Evolutionary conservation across 306 rosid species (phyloP), one percentile per base, ranked within the genome.

Genomic region (Echinosophora koreensis): DNA sequence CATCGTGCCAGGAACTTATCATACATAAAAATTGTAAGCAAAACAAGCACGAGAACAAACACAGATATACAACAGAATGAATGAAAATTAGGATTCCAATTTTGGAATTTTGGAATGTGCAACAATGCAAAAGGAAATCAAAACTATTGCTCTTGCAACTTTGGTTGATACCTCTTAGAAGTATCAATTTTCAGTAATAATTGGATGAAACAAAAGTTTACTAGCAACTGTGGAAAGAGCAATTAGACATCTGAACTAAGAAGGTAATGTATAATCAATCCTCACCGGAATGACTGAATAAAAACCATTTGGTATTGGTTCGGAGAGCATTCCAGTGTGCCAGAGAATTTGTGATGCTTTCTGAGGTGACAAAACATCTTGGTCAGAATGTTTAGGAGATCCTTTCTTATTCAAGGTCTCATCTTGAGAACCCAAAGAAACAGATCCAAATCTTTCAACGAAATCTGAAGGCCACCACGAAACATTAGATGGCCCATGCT

Each of bases 401-500:
- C 86, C 97, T 16, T 81, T 85, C 84, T 73, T 85, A 73, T 82
- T 85, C 68, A 90, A 70, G 68, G 83, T 67, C 79, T 87, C 98
- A 12, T 88, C 94, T 34, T 85, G 94, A 85, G 93, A 88, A 54
- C 83, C 93, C 90, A 96, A 86, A 75, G 92, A 88, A 85, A 87
- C 94, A 79, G 98, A 90, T 87, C 88, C 98, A 86, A 96, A 91
- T 60, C 80, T 88, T 60, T 96, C 94, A 70, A 84, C 84, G 8
- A 96, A 96, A 83, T 96, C 97, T 74, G 99, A 91, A 65, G 96
- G 83, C 99, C 98, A 91, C 96, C 98, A 92, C 16, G 94, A 88
- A 76, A 88, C 77, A 84, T 82, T 91, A 70, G 99, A 83, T 89
- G 89, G 90, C 83, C 90, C 96, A 86, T 96, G 98, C 86, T 85